Base-by-base conservation (phyloP, 2,329 filamentous ascomycete genomes). In the Diplodia intermedia region DNA sequence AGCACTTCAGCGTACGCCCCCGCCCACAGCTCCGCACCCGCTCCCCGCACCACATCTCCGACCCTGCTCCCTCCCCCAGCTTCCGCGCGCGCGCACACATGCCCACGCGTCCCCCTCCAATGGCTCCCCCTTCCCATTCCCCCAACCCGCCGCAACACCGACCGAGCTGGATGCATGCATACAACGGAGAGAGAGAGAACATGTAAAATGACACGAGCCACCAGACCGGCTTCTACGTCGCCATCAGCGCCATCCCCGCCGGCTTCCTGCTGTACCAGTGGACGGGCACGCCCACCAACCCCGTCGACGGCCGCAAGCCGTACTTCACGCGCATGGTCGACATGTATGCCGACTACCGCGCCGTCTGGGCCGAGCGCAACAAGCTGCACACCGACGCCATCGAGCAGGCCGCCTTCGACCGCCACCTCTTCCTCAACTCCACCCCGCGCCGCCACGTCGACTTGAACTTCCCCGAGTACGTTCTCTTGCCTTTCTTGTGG, bases 401-500 rank as follows among this genome's bases (percentile, higher is more conserved):
- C 70, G 87, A 90, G 80, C 85, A 87, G 79, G 89, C 88, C 29
- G 88, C 86, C 43, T 79, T 82, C 62, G 89, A 91, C 76, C 81
- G 86, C 69, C 86, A 88, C 71, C 76, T 91, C 71, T 89, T 90
- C 75, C 69, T 79, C 71, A 81, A 82, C 70, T 72, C 75, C n/a
- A 77, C 77, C 73, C 80, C 83, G 36, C 73, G 79, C 26, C 79
- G 82, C 71, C 77, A 82, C 71, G 80, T 88, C 54, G 82, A 87
- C 23, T 77, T 91, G 77, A 86, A 79, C 75, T 88, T 86, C 73
- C 88, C 86, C 40, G 89, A 91, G 89, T 91, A 85, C 70, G 88
- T 86, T 12, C 1, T 12, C 15, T 5, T 20, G 20, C 38, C 20
- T 9, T 49, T 29, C 14, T 23, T 20, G 8, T 11, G 26, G 26